Percentiles rank a stretch among this genome's conserved stretches.
These are phyloP conservation scores for Ascobolus immersus DNA, from an alignment of 495 filamentous ascomycete species.

Conservation along the genomic window DNA sequence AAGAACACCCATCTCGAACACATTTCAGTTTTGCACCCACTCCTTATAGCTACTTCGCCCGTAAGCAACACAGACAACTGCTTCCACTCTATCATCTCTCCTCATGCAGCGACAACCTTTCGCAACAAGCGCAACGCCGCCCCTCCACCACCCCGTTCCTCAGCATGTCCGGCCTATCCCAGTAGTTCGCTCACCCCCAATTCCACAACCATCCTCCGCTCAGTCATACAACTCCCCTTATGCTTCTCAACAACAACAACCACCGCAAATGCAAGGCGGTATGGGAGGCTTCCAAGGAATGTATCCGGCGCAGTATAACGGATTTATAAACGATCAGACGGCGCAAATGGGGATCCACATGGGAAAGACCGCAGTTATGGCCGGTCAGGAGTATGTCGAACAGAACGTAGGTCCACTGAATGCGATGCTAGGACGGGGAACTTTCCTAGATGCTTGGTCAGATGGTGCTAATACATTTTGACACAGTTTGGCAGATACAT, in stretches of 20 bases:
- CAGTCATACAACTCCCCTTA: slow-evolving; percentile 41
- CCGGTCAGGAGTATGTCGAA: slow-evolving; percentile 78
- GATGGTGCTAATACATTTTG: slow-evolving; percentile 1
- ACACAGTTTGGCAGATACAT: slow-evolving; percentile 23
- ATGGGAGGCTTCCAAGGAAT: slow-evolving; percentile 23
- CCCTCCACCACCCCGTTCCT: slow-evolving; percentile 90
- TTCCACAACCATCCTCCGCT: slow-evolving; percentile 37
- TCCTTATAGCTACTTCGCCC: too few species aligned
- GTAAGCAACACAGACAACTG: too few species aligned
- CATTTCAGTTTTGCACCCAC: too few species aligned
- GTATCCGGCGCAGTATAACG: slow-evolving; percentile 46
- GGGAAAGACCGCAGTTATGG: slow-evolving; percentile 66
- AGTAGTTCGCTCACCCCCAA: slow-evolving; percentile 92
- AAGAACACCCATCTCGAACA: too few species aligned
- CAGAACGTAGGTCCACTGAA: slow-evolving; percentile 60
- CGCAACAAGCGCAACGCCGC: slow-evolving; percentile 60
- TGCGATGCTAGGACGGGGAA: too few species aligned
- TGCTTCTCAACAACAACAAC: slow-evolving; percentile 47
- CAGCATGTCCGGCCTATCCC: slow-evolving; percentile 97
- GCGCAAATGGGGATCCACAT: slow-evolving; percentile 90
- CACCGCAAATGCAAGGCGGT: slow-evolving; percentile 24
- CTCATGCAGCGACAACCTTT: too few species aligned
- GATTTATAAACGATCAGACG: slow-evolving; percentile 88
- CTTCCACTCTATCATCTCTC: too few species aligned
- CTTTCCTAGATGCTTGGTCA: too few species aligned